Evolutionary conservation across 2,329 filamentous ascomycete genomes (phyloP), one percentile per base, ranked within the genome.

Genomic region (Penicillium sp.): DNA sequence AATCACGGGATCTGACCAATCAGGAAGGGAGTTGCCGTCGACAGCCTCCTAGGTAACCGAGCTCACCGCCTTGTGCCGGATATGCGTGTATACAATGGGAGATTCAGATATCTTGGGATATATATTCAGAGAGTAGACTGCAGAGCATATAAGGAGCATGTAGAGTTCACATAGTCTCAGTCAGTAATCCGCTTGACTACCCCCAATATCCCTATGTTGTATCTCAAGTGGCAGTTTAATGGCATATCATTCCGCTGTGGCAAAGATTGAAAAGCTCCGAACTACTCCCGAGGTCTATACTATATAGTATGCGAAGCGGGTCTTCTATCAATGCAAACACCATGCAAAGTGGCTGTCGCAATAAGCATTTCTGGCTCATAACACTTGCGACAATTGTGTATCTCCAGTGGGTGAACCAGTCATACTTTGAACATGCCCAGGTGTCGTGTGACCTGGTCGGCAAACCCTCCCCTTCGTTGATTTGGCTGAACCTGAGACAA

Each of bases 1-100:
- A 68, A 69, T 61, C 59, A 59, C 57, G 53, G 51, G 52, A 52
- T 51, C 12, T 32, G 40, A 38, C 53, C 55, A 58, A 59, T 57
- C 55, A 62, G 35, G 4, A 31, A n/a, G 34, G 28, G 33, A n/a
- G 4, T 24, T 46, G n/a, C 19, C 32, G 29, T 45, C 28, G 21
- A 22, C 22, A 17, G 35, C 26, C 54, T 51, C 43, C 48, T 32
- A 9, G 48, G 43, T 58, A 61, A 60, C 51, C 52, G 52, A 43
- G 13, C 41, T 53, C 50, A 54, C 53, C 53, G 53, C 50, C 53
- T 42, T 37, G 24, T 45, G 48, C 43, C 43, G 29, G 43, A 29
- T 22, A 43, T 21, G 38, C 37, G 15, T n/a, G 15, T 32, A 33
- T 46, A 41, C 17, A 38, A 17, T 39, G 26, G 9, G 13, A 31